Percentiles rank a stretch among this genome's conserved stretches.
Conservation (phyloP, 2,329 filamentous ascomycete genomes). For the Rutstroemia sp. region DNA sequence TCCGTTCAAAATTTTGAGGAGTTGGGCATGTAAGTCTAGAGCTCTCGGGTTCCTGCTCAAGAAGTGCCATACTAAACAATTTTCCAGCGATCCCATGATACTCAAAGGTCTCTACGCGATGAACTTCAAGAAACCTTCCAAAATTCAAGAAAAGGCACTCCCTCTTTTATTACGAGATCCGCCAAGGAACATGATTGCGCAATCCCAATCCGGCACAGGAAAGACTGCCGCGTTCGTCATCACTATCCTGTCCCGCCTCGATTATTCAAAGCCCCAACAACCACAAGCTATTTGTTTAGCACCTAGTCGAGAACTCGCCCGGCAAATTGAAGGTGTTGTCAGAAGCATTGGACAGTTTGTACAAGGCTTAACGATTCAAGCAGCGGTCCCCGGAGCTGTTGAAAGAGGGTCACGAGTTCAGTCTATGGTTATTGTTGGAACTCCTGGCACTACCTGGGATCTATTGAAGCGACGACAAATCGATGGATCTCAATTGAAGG, state of each 20-base stretch:
- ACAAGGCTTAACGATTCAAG: conserved; percentile 64
- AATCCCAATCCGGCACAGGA: conserved; percentile 98
- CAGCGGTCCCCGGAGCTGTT: conserved; percentile 74
- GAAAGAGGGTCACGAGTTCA: conserved; percentile 62
- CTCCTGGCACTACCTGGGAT: conserved; percentile 88
- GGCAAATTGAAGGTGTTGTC: conserved; percentile 86
- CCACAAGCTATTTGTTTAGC: conserved; percentile 87
- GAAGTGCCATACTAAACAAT: conserved; percentile 9
- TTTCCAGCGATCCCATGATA: conserved; percentile 49
- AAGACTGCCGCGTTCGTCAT: conserved; percentile 97
- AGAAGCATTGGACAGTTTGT: conserved; percentile 79
- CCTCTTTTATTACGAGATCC: conserved; percentile 82
- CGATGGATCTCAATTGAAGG: conserved; percentile 62
- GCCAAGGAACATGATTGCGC: conserved; percentile 90
- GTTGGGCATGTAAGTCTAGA: conserved; percentile 60
- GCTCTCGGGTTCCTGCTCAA: neutral
- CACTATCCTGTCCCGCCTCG: conserved; percentile 81
- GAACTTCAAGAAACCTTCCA: conserved; percentile 91
- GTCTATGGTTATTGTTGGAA: conserved; percentile 81
- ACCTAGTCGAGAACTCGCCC: conserved; percentile 87
- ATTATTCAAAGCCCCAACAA: conserved; percentile 57
- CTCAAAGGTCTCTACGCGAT: conserved; percentile 71
- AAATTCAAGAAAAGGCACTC: conserved; percentile 93
- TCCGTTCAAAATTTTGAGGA: conserved; percentile 81
- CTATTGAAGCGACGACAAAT: conserved; percentile 72